Conservation (phyloP, 1,284 basidiomycete genomes). For the Anthracocystis panici-leucophaei region DNA sequence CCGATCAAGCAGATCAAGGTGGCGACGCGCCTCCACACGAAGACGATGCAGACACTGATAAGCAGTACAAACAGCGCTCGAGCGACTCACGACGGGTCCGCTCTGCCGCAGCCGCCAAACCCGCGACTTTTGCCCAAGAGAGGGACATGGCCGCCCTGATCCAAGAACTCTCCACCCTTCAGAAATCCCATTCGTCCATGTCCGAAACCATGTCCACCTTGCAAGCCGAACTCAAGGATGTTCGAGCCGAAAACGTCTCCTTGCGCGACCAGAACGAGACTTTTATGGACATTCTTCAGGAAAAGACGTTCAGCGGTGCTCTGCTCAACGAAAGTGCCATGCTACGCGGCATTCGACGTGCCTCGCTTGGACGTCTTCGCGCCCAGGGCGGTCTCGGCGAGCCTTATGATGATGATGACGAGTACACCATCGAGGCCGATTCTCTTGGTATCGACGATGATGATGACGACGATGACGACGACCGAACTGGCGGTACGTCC, state of each 20-base stretch:
- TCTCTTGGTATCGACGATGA: conserved; percentile 26
- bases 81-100: neutral
- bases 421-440: conserved; percentile 38
- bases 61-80: neutral
- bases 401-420: conserved; percentile 45
- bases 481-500: conserved; percentile 18
- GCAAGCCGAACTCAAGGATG: conserved; percentile 55
- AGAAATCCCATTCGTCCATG: conserved; percentile 49
- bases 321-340: conserved; percentile 58
- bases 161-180: conserved; percentile 41
- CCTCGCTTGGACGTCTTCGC: conserved; percentile 26
- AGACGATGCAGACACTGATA: neutral
- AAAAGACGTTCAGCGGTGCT: conserved; percentile 61
- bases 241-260: conserved; percentile 42
- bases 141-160: conserved; percentile 26
- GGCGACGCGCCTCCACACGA: neutral
- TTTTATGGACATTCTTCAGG: conserved; percentile 59
- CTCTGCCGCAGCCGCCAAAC: neutral
- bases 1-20: neutral
- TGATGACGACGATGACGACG: conserved; percentile 24
- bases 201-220: conserved; percentile 47
- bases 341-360: conserved; percentile 42
- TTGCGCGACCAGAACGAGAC: conserved; percentile 59
- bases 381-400: conserved; percentile 28
- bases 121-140: conserved; percentile 32